A percentile compares a stretch with the other conserved stretches of the same genome.
Evolutionary conservation across 2,329 filamentous ascomycete genomes (phyloP).

Genomic region (Basipetospora sp.): DNA sequence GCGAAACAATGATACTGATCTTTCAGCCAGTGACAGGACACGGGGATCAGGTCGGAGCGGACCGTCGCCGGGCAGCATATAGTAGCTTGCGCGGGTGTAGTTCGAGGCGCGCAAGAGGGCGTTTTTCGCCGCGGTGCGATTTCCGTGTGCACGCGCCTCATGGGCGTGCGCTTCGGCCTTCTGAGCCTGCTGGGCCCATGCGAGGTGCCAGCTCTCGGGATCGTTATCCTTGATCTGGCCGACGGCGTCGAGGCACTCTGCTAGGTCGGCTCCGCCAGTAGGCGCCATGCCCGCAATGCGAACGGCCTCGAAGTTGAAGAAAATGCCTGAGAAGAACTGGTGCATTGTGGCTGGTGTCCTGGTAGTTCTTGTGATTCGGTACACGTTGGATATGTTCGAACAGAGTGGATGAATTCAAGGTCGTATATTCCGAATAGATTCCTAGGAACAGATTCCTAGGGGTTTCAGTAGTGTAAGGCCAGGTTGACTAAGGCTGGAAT

Average conservation of each 20-base stretch:
- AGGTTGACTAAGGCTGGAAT: too few species aligned
- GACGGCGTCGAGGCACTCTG: slow-evolving; percentile 7
- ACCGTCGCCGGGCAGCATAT: slow-evolving; percentile 5
- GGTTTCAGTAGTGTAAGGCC: too few species aligned
- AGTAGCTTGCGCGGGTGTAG: slow-evolving; percentile 6
- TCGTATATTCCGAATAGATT: too few species aligned
- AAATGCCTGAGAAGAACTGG: slow-evolving; percentile 14
- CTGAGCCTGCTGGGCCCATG: slow-evolving; percentile 5
- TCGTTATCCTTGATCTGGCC: slow-evolving; percentile 7
- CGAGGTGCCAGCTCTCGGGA: slow-evolving; percentile 6
- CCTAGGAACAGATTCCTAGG: too few species aligned
- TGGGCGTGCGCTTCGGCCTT: slow-evolving; percentile 5
- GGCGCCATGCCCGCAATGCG: slow-evolving; percentile 5
- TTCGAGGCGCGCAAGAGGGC: slow-evolving; percentile 6
- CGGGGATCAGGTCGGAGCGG: slow-evolving; percentile 13
- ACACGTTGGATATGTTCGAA: too few species aligned
- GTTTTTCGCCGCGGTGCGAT: slow-evolving; percentile 2
- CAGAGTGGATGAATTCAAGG: too few species aligned
- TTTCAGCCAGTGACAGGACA: slow-evolving; percentile 14
- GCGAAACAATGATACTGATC: slow-evolving; percentile 13
- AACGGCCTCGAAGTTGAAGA: slow-evolving; percentile 8
- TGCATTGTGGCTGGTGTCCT: slow-evolving; percentile 16
- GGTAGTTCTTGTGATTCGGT: background rate
- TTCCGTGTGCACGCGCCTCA: slow-evolving; percentile 2
- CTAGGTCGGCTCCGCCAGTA: slow-evolving; percentile 5